Percentiles rank a stretch among this genome's conserved stretches.
Evolutionary conservation across 192 early-diverging fungal genomes (phyloP).

Genomic region (Backusella circina): DNA sequence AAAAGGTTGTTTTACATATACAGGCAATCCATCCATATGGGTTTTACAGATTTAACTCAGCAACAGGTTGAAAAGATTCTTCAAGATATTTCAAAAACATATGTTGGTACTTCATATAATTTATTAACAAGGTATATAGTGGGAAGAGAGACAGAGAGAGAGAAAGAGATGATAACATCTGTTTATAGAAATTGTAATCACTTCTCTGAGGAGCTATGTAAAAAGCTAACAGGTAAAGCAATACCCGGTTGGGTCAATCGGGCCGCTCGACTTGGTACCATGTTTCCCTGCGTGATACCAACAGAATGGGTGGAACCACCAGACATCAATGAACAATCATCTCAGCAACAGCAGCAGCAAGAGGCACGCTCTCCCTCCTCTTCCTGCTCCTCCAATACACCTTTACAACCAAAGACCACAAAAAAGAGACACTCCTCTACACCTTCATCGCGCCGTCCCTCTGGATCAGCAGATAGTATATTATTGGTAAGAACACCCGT

Average conservation of each 20-base stretch:
- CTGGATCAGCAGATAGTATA: conserved; percentile 11
- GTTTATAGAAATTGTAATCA: conserved; percentile 28
- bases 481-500: conserved; percentile 8
- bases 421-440: not conserved
- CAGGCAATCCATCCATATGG: conserved; percentile 29
- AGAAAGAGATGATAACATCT: not conserved
- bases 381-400: conserved; percentile 3
- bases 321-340: not conserved
- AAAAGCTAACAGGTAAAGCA: conserved; percentile 13
- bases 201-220: conserved; percentile 21
- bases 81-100: conserved; percentile 11
- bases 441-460: conserved; percentile 2
- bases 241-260: conserved; percentile 26
- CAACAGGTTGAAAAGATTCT: conserved; percentile 5
- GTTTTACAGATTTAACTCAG: conserved; percentile 17
- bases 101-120: conserved; percentile 19
- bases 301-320: conserved; percentile 24
- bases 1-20: not conserved
- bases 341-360: not conserved
- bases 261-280: conserved; percentile 21
- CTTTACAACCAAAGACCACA: not conserved
- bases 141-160: not conserved
- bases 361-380: not conserved
- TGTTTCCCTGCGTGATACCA: conserved; percentile 29
- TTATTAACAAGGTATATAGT: conserved; percentile 25